Conservation (phyloP, 345 rosid genomes). For the Hibiscus mutabilis region DNA sequence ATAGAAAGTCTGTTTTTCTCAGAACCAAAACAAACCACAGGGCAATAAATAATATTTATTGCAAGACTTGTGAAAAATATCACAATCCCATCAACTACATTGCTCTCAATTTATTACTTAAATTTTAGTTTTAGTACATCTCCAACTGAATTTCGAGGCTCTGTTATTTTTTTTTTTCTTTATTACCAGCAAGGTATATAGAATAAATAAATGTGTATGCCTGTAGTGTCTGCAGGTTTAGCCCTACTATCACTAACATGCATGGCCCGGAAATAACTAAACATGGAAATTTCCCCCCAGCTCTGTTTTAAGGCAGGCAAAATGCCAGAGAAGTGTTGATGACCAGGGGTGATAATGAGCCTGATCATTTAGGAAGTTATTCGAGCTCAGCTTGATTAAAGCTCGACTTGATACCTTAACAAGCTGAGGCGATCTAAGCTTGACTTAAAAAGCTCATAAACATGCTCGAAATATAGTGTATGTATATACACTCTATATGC, state of each 20-base stretch:
- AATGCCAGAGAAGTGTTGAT: too few species aligned
- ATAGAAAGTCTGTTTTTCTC: neutral
- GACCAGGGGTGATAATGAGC: too few species aligned
- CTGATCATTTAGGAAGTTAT: too few species aligned
- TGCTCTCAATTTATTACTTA: neutral
- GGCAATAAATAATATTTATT: neutral
- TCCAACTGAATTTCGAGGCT: neutral
- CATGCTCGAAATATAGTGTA: too few species aligned
- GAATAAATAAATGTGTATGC: neutral
- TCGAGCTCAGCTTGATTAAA: too few species aligned
- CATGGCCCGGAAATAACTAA: conserved; percentile 5
- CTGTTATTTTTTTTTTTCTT: neutral
- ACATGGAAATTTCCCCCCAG: too few species aligned
- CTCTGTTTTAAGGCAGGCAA: neutral
- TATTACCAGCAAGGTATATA: neutral
- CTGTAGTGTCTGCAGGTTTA: neutral
- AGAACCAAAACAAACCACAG: neutral
- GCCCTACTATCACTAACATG: neutral
- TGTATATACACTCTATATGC: too few species aligned
- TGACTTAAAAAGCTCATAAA: too few species aligned
- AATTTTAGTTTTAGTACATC: neutral
- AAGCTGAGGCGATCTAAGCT: too few species aligned
- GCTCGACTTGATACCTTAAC: too few species aligned
- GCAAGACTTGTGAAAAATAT: neutral
- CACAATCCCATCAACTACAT: neutral